Conservation (phyloP, 371 early-diverging fungal species). For the Mortierella sp. region DNA sequence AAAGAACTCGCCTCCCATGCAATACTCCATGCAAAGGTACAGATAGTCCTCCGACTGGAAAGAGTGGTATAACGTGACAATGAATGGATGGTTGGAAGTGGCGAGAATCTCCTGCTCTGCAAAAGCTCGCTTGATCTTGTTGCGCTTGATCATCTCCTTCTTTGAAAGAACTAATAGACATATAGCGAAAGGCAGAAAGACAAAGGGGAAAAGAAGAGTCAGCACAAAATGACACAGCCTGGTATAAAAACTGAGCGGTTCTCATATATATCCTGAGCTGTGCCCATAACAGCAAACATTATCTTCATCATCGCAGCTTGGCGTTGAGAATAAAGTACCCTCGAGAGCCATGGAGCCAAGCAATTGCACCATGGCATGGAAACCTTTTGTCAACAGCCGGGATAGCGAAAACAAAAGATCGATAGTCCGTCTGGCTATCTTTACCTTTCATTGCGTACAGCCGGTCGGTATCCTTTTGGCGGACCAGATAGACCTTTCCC, state of each 20-base stretch:
- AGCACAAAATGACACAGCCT: not conserved
- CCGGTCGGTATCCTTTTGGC: constrained; percentile 86
- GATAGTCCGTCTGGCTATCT: constrained; percentile 57
- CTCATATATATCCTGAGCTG: not conserved
- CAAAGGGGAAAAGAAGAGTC: not conserved
- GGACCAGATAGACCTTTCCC: constrained; percentile 96
- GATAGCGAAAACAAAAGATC: not conserved
- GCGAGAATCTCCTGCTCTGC: constrained; percentile 97
- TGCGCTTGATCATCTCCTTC: constrained; percentile 95
- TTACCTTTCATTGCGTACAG: constrained; percentile 96
- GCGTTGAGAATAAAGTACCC: not conserved
- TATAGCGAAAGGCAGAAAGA: not conserved
- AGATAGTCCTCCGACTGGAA: constrained; percentile 96
- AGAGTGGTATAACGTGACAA: constrained; percentile 97
- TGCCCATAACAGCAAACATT: not conserved
- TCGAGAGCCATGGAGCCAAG: not conserved
- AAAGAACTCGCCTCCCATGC: constrained; percentile 99
- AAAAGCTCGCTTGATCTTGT: constrained; percentile 97
- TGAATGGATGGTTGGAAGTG: constrained; percentile 95
- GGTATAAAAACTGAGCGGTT: not conserved
- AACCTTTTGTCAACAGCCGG: not conserved
- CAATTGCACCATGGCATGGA: not conserved
- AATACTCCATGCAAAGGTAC: constrained; percentile 99
- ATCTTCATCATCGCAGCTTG: not conserved
- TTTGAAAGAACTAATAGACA: constrained; percentile 82